Conservation (phyloP, 1,284 basidiomycete genomes). For the Microbotryomycetes sp. region DNA sequence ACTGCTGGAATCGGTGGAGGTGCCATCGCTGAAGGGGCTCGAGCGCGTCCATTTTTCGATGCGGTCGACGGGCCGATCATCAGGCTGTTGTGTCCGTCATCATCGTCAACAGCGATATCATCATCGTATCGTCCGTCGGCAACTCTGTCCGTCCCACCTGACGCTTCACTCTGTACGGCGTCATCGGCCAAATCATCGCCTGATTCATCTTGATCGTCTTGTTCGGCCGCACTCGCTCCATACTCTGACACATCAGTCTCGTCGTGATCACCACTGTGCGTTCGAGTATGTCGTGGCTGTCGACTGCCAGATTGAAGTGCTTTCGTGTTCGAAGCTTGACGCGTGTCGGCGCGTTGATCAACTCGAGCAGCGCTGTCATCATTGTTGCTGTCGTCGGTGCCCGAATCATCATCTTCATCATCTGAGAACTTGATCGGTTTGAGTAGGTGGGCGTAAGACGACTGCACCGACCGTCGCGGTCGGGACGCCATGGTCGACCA, state of each 20-base stretch:
- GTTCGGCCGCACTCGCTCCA: background rate
- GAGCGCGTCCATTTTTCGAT: background rate
- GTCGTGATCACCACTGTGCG: background rate
- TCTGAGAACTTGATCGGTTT: background rate
- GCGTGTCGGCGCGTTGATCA: background rate
- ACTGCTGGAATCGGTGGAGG: background rate
- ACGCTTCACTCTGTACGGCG: background rate
- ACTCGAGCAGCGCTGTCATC: background rate
- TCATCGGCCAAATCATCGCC: background rate
- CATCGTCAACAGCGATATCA: background rate
- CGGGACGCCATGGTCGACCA: too few relatives aligned
- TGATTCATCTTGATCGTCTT: background rate
- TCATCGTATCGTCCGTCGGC: conserved; percentile 8
- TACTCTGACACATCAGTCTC: background rate
- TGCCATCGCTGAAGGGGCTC: background rate
- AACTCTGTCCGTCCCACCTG: background rate
- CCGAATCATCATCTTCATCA: background rate
- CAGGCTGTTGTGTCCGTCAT: background rate
- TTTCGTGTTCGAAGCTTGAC: background rate
- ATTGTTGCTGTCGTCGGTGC: background rate
- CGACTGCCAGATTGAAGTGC: background rate
- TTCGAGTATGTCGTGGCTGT: background rate
- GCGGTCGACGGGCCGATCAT: background rate
- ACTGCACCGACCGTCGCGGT: background rate
- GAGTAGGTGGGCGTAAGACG: background rate